Percentiles rank a stretch among this genome's conserved stretches.
Evolutionary conservation across 1,139 yeast species (phyloP).

Genomic region (Pichia sp.): DNA sequence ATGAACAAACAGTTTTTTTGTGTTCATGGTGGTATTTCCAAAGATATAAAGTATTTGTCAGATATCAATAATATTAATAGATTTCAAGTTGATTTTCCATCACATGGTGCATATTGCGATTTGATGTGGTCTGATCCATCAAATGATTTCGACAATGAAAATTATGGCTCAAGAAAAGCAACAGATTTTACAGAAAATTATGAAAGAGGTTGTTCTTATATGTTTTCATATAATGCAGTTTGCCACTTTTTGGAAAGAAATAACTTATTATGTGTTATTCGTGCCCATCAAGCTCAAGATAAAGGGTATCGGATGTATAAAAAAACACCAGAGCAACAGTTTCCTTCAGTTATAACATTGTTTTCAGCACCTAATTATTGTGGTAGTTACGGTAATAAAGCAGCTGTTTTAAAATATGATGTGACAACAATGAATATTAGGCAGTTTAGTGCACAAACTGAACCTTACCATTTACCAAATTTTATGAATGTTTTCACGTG

Average conservation of each 20-base stretch:
- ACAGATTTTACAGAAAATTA: conserved; percentile 52
- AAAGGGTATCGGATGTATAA: conserved; percentile 95
- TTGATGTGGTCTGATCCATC: conserved; percentile 94
- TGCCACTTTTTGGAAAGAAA: conserved; percentile 77
- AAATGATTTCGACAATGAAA: conserved; percentile 73
- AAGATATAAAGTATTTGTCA: conserved; percentile 65
- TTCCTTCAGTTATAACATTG: conserved; percentile 85
- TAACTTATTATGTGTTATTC: conserved; percentile 70
- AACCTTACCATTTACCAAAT: conserved; percentile 96
- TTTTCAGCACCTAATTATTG: conserved; percentile 95
- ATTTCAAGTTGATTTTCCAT: conserved; percentile 82
- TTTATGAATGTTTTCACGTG: conserved; percentile 97
- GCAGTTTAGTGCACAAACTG: conserved; percentile 88
- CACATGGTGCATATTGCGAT: conserved; percentile 92
- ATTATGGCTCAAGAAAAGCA: conserved; percentile 33
- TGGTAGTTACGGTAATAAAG: conserved; percentile 91
- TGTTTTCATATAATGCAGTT: conserved; percentile 79
- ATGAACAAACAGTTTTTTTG: conserved; percentile 95
- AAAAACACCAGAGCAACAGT: conserved; percentile 80
- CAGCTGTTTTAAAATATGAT: conserved; percentile 89
- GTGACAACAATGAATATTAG: conserved; percentile 91
- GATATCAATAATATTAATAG: conserved; percentile 70
- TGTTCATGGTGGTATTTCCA: conserved; percentile 96
- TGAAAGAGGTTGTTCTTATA: conserved; percentile 90
- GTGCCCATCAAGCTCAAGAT: conserved; percentile 98